These are phyloP conservation scores for Dictyostelium intermedium DNA, from an alignment of 78 protist species.

Conservation along the genomic window DNA sequence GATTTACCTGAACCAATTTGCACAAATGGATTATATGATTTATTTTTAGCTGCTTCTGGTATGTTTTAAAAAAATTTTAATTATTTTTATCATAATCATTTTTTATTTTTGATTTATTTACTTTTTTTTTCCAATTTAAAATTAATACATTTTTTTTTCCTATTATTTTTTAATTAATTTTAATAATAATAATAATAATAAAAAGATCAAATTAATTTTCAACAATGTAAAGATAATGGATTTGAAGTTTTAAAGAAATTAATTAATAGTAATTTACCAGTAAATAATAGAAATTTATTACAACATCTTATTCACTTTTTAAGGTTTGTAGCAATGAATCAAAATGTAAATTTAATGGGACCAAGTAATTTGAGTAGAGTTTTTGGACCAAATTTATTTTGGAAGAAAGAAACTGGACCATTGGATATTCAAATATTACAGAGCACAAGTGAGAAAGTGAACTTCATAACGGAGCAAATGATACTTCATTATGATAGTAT, in stretches of 20 bases:
- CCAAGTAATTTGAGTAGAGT: constrained; percentile 37
- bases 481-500: background rate
- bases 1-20: constrained; percentile 75
- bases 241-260: constrained; percentile 48
- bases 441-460: constrained; percentile 52
- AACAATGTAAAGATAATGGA: constrained; percentile 6
- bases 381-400: constrained; percentile 72
- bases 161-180: no score
- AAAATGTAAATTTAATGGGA: constrained; percentile 16
- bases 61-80: background rate
- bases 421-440: constrained; percentile 44
- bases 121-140: no score
- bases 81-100: background rate
- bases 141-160: no score
- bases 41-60: constrained; percentile 54
- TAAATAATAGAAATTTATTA: constrained; percentile 1
- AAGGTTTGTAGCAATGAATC: constrained; percentile 27
- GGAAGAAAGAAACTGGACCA: constrained; percentile 49
- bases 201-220: constrained; percentile 14
- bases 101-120: background rate
- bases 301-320: constrained; percentile 27
- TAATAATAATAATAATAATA: no score
- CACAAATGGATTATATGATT: constrained; percentile 55
- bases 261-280: constrained; percentile 26
- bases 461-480: constrained; percentile 28